Base-by-base conservation (phyloP, 2,329 filamentous ascomycete genomes). In the Amesomyces nigricolor region DNA sequence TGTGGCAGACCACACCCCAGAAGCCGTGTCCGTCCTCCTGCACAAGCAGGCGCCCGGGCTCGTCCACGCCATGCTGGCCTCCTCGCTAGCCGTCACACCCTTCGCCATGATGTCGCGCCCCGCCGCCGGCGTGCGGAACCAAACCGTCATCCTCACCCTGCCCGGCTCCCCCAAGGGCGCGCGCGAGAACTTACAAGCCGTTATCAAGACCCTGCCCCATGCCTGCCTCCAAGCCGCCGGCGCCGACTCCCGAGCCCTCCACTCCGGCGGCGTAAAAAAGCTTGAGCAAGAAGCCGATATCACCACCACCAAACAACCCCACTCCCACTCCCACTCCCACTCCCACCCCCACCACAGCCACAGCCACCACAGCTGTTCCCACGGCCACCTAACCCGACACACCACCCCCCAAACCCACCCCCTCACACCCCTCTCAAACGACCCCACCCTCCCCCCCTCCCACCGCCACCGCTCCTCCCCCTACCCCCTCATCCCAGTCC, bases 51-150 rank as follows among this genome's bases (percentile, higher is more conserved):
- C 94, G 0, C 85, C 91, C 0, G 94, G 94, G 1, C 77, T 99
- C 48, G 87, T 96, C n/a, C 91, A 99, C 72, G 91, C 85, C 61
- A 99, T 99, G 92, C 77, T 99, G 42, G 79, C 91, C 5, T 78
- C 89, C 17, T 97, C 92, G 0, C 75, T 96, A 14, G 76, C 82
- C 43, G 84, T 97, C 35, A 99, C 94, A 2, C 91, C 92, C 46
- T 99, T 99, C 73, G 94, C 94, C 44, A 86, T 96, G 75, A 99
- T 99, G 94, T 89, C 94, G 50, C 83, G 94, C 45, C 94, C 94
- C 4, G 88, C 95, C 11, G 94, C 94, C 19, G 94, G 94, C 3
- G 85, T 95, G 2, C 80, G 94, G 32, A 86, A 92, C 59, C 84
- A 83, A 58, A 86, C 89, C 0, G 72, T 99, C 51, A 87, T 99